Evolutionary conservation across 2,329 filamentous ascomycete genomes (phyloP), one percentile per base, ranked within the genome.

Genomic region (Calonectria montana): DNA sequence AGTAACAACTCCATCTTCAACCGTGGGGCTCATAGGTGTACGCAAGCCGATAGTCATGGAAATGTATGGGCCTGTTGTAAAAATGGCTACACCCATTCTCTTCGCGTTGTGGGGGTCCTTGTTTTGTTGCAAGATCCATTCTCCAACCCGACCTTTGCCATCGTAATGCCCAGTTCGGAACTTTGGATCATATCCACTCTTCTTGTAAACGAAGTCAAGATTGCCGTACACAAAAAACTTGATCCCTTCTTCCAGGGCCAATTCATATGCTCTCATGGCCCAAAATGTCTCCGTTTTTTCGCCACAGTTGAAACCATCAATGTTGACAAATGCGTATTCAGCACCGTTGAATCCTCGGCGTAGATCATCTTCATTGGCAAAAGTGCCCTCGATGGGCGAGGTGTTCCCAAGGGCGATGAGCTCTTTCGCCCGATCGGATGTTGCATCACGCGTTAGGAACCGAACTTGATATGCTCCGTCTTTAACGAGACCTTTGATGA

Each of bases 91-190:
- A 0, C 70, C 67, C 74, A 75, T 75, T 13, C 41, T 27, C 23
- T 35, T 45, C 23, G 35, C 37, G 37, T 66, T 66, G 37, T 23
- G 37, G 1, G 64, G 64, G 25, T 48, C 16, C 15, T 64, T 31
- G 4, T 27, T 69, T 76, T 87, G 86, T 23, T 78, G 76, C 8
- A 86, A 74, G n/a, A 88, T 82, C 84, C 83, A 87, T 70, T 87
- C 82, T 0, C 80, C 84, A 8, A 88, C 74, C 13, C 86, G 77
- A 2, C 87, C 86, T 75, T 88, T 87, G 4, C 80, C 82, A 70
- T 86, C 87, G 59, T 88, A 88, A 78, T 90, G 88, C 0, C 88
- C 88, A 1, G 79, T 78, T 12, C 86, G 83, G 67, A 86, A 86
- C 47, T 84, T 82, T 0, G 85, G 82, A 25, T 87, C 80, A 73